phyloP scores from a whole-genome alignment of 768 basidiomycete genomes.

The Hemileccinum rubropunctum region DNA sequence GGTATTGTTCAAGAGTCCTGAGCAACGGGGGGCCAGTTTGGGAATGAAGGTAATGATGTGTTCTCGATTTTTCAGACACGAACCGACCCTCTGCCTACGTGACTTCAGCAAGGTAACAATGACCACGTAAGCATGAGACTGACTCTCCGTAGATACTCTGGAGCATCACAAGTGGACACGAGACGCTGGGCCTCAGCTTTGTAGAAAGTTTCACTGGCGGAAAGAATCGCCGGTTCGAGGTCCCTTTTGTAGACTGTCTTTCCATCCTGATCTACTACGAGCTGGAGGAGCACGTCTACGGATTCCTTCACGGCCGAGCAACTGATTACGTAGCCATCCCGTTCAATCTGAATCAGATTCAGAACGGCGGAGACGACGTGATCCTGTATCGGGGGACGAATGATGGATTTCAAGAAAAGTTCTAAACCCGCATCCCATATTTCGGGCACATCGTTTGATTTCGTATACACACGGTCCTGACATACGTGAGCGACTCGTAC shows the following conservation, averaged over 20 bases:
- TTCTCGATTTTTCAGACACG: conserved; percentile 77
- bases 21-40: conserved; percentile 68
- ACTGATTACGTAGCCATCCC: conserved; percentile 87
- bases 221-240: conserved; percentile 79
- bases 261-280: conserved; percentile 50
- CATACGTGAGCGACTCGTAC: conserved; percentile 12
- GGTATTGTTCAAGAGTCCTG: conserved; percentile 70
- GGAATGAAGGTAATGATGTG: conserved; percentile 81
- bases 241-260: conserved; percentile 76
- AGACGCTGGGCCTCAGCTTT: conserved; percentile 66
- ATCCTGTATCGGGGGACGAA: conserved; percentile 76
- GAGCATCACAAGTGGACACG: conserved; percentile 71
- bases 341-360: conserved; percentile 84
- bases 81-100: conserved; percentile 77
- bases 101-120: conserved; percentile 10
- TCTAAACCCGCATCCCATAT: conserved; percentile 80
- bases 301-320: conserved; percentile 89
- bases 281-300: conserved; percentile 76
- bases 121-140: conserved; percentile 25
- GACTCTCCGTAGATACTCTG: conserved; percentile 80
- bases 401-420: conserved; percentile 81
- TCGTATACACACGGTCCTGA: conserved; percentile 90
- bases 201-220: conserved; percentile 80
- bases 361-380: conserved; percentile 83
- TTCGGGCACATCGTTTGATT: conserved; percentile 67